Conservation (phyloP, 2,329 filamentous ascomycete genomes). For the Pseudogymnoascus sp. region DNA sequence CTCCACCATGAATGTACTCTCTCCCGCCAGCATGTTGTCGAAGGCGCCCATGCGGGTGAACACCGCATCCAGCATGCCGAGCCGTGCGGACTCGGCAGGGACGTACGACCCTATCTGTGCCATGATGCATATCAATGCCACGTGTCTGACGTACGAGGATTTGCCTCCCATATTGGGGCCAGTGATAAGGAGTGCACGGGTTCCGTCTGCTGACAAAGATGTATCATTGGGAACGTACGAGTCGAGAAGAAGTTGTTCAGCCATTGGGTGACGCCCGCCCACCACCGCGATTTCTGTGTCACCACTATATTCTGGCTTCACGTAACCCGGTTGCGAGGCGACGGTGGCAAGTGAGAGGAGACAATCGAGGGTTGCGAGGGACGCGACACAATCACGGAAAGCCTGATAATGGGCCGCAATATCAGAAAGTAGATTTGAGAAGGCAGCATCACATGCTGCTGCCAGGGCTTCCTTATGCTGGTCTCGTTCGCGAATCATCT, state of each 20-base stretch:
- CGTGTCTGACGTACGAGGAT: conserved; percentile 89
- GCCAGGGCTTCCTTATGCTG: conserved; percentile 91
- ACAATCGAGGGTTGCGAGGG: conserved; percentile 82
- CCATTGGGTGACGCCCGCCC: conserved; percentile 85
- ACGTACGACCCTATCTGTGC: conserved; percentile 93
- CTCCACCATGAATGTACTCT: conserved; percentile 97
- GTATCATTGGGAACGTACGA: conserved; percentile 89
- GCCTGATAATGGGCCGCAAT: conserved; percentile 81
- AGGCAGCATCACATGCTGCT: conserved; percentile 83
- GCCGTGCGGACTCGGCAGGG: conserved; percentile 63
- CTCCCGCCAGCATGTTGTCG: conserved; percentile 91
- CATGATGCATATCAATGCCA: conserved; percentile 87
- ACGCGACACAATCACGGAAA: conserved; percentile 79
- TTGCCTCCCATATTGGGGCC: conserved; percentile 99
- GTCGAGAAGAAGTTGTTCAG: conserved; percentile 79
- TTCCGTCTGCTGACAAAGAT: conserved; percentile 62
- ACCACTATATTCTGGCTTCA: conserved; percentile 61
- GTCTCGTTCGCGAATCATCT: conserved; percentile 77
- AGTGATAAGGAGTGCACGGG: conserved; percentile 59
- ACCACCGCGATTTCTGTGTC: conserved; percentile 61
- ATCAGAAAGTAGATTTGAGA: conserved; percentile 59
- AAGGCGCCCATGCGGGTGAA: conserved; percentile 92
- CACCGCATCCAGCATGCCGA: conserved; percentile 84
- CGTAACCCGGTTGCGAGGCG: conserved; percentile 79
- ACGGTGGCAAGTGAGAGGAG: conserved; percentile 79